phyloP scores from a whole-genome alignment of 495 filamentous ascomycete species.

The Acidomyces sp. region DNA sequence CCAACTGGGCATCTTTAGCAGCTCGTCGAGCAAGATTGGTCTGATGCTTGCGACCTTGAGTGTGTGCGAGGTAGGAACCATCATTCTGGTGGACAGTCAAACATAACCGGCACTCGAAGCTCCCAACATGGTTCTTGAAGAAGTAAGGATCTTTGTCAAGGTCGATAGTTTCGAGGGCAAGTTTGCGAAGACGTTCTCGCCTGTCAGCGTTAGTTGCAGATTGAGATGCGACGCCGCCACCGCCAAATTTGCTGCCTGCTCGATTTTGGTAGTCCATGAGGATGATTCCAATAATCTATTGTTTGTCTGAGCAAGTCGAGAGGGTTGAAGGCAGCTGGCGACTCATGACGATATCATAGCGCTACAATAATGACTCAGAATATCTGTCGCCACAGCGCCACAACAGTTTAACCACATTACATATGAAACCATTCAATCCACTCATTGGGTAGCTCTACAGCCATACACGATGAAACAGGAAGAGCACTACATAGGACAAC shows the following conservation, averaged over 20 bases:
- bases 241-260: conserved; percentile 94
- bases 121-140: conserved; percentile 99
- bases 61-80: conserved; percentile 97
- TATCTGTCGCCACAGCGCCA: background rate
- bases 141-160: conserved; percentile 99
- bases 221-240: conserved; percentile 88
- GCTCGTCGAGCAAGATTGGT: conserved; percentile 96
- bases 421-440: too few species aligned
- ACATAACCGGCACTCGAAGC: conserved; percentile 95
- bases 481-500: conserved; percentile 50
- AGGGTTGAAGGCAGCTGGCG: background rate
- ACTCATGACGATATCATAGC: too few species aligned
- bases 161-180: conserved; percentile 96
- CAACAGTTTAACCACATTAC: too few species aligned
- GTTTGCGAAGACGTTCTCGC: conserved; percentile 90
- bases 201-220: conserved; percentile 92
- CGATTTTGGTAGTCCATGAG: conserved; percentile 56
- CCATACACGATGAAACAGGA: too few species aligned
- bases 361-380: background rate
- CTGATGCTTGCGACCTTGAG: conserved; percentile 97
- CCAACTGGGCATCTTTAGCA: conserved; percentile 85
- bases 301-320: background rate
- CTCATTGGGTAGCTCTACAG: too few species aligned
- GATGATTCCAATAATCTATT: background rate
- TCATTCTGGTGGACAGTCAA: conserved; percentile 99